Percentiles rank a stretch among this genome's conserved stretches.
These are phyloP conservation scores for Kodamaea laetipori DNA, from an alignment of 805 yeast genomes.

Conservation along the genomic window DNA sequence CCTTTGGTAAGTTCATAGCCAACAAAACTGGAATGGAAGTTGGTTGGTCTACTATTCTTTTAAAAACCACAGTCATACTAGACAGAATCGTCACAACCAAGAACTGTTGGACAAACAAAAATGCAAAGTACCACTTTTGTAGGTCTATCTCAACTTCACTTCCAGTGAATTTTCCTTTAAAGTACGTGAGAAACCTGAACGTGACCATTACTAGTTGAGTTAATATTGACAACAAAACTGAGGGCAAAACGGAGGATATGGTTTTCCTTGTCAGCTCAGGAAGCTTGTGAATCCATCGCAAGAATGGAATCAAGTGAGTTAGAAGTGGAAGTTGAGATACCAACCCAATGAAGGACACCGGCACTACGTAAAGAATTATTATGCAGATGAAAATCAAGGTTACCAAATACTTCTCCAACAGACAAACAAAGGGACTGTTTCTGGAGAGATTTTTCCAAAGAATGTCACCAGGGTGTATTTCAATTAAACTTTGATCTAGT, in stretches of 20 bases:
- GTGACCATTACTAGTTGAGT: constrained; percentile 62
- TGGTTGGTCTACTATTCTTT: constrained; percentile 67
- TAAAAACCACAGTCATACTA: constrained; percentile 65
- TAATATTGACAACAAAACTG: constrained; percentile 61
- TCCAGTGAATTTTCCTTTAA: constrained; percentile 63
- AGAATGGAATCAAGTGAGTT: constrained; percentile 59
- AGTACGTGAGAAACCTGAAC: constrained; percentile 54
- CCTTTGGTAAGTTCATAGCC: constrained; percentile 80
- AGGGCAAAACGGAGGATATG: constrained; percentile 66
- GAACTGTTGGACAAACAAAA: constrained; percentile 80
- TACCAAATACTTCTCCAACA: constrained; percentile 46
- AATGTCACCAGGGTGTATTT: constrained; percentile 66
- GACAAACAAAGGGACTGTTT: constrained; percentile 36
- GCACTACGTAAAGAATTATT: constrained; percentile 69
- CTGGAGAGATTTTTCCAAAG: constrained; percentile 65
- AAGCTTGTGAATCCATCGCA: constrained; percentile 53
- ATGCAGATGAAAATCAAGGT: constrained; percentile 49
- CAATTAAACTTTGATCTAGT: constrained; percentile 47
- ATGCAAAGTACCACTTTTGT: constrained; percentile 77
- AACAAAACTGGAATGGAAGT: constrained; percentile 68
- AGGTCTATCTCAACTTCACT: constrained; percentile 66
- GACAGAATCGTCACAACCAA: constrained; percentile 84
- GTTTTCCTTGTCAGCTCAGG: constrained; percentile 57
- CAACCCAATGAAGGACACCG: constrained; percentile 78
- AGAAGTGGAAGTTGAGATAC: constrained; percentile 73